A percentile compares a stretch with the other conserved stretches of the same genome.
Conservation (phyloP, 768 basidiomycete genomes). For the Sarcodon aspratus region DNA sequence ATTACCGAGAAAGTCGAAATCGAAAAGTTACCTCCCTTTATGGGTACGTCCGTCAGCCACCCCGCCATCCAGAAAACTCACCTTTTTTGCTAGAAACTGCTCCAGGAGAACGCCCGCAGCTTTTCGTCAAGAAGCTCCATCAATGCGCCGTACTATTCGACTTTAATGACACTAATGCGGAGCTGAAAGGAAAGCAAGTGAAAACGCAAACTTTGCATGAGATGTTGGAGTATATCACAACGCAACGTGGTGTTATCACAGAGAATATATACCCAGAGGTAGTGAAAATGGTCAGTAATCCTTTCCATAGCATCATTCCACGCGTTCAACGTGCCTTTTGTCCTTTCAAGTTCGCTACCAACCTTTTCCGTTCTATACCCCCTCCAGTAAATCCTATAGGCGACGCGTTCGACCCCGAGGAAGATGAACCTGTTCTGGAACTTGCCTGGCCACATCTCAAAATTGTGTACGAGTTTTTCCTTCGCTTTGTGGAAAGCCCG, state of each 20-base stretch:
- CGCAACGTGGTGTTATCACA: slow-evolving; percentile 90
- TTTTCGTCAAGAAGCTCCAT: slow-evolving; percentile 91
- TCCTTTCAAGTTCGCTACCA: slow-evolving; percentile 74
- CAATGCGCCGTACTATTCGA: slow-evolving; percentile 97
- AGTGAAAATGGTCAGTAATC: slow-evolving; percentile 77
- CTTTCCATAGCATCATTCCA: slow-evolving; percentile 1
- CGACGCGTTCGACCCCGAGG: slow-evolving; percentile 98
- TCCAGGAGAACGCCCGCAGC: slow-evolving; percentile 73
- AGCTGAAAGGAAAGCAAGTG: slow-evolving; percentile 96
- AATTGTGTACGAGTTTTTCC: slow-evolving; percentile 99
- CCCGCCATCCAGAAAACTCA: background rate
- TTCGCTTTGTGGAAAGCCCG: slow-evolving; percentile 93
- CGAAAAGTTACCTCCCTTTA: slow-evolving; percentile 84
- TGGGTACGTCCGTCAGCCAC: slow-evolving; percentile 39
- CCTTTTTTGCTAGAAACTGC: slow-evolving; percentile 58
- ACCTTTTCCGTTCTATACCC: slow-evolving; percentile 99
- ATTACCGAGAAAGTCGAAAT: slow-evolving; percentile 95
- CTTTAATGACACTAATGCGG: slow-evolving; percentile 94
- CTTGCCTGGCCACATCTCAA: slow-evolving; percentile 99
- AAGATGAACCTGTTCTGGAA: slow-evolving; percentile 97
- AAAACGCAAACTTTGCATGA: slow-evolving; percentile 97
- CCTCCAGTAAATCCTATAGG: slow-evolving; percentile 98
- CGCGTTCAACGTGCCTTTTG: slow-evolving; percentile 2
- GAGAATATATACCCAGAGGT: slow-evolving; percentile 99
- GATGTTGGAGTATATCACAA: slow-evolving; percentile 98